phyloP scores from a whole-genome alignment of 345 rosid genomes.

The Theobroma cacao region DNA sequence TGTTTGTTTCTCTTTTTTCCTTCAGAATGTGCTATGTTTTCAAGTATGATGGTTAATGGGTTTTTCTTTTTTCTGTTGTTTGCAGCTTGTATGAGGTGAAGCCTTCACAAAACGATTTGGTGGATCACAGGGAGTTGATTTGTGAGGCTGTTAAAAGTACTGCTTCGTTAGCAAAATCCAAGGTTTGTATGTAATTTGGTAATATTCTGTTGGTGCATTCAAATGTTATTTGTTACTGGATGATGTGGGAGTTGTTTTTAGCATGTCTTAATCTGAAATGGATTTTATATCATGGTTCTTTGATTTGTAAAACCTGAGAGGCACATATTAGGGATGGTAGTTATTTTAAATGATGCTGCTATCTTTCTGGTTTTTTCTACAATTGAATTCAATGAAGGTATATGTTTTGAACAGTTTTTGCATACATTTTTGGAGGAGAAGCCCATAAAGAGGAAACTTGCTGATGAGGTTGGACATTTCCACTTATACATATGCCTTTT shows the following conservation, averaged over 20 bases:
- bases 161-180: slow-evolving; percentile 45
- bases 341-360: not conserved
- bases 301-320: not conserved
- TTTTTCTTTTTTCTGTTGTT: not conserved
- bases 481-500: not conserved
- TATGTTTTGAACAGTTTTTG: slow-evolving; percentile 54
- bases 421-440: slow-evolving; percentile 56
- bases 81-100: slow-evolving; percentile 61
- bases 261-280: not conserved
- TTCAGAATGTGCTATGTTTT: not conserved
- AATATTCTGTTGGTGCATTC: slow-evolving; percentile 1
- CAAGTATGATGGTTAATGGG: not conserved
- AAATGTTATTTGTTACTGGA: not conserved
- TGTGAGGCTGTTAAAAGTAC: slow-evolving; percentile 63
- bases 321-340: not conserved
- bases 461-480: slow-evolving; percentile 52
- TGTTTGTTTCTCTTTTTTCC: slow-evolving; percentile 1
- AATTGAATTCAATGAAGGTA: not conserved
- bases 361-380: slow-evolving; percentile 4
- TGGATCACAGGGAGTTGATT: slow-evolving; percentile 57
- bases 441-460: slow-evolving; percentile 48
- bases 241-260: not conserved
- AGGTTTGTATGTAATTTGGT: slow-evolving; percentile 42
- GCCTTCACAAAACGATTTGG: slow-evolving; percentile 81
- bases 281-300: not conserved